These are phyloP conservation scores for Phyllostachys edulis DNA, from an alignment of 176 grass and related monocot genomes.

Conservation along the genomic window DNA sequence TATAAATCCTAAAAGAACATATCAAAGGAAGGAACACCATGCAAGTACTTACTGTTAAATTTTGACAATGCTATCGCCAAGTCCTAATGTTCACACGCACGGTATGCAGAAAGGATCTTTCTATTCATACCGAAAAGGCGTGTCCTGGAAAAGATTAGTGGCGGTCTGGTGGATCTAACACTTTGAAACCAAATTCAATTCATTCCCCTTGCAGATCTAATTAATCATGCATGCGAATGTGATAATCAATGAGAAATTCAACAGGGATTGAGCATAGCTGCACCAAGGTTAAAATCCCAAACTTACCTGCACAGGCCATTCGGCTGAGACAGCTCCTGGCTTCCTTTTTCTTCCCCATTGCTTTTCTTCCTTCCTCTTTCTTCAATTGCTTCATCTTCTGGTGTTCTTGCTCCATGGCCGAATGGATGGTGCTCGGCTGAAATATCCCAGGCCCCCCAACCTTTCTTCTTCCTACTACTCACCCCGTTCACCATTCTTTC, in stretches of 20 bases:
- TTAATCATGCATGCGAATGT: neutral
- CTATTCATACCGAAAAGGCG: neutral
- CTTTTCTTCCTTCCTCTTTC: too few relatives aligned
- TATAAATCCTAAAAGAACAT: too few relatives aligned
- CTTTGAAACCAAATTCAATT: neutral
- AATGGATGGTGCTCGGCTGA: too few relatives aligned
- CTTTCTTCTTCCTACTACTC: too few relatives aligned
- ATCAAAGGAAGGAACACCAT: too few relatives aligned
- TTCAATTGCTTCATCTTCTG: too few relatives aligned
- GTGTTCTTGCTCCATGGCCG: too few relatives aligned
- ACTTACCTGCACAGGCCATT: slow-evolving; percentile 26
- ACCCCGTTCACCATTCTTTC: too few relatives aligned
- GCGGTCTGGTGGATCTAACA: neutral
- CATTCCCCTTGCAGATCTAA: neutral
- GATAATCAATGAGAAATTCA: neutral
- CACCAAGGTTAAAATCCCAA: neutral
- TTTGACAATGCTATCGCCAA: neutral
- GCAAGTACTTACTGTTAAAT: too few relatives aligned
- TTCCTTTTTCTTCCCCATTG: too few relatives aligned
- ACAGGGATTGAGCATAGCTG: neutral
- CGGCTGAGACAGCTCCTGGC: too few relatives aligned
- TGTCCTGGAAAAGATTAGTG: neutral
- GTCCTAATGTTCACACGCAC: slow-evolving; percentile 16
- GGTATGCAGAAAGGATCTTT: neutral
- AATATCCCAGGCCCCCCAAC: too few relatives aligned